phyloP scores from a whole-genome alignment of 177 flowering plant species.

The Telopea speciosissima region DNA sequence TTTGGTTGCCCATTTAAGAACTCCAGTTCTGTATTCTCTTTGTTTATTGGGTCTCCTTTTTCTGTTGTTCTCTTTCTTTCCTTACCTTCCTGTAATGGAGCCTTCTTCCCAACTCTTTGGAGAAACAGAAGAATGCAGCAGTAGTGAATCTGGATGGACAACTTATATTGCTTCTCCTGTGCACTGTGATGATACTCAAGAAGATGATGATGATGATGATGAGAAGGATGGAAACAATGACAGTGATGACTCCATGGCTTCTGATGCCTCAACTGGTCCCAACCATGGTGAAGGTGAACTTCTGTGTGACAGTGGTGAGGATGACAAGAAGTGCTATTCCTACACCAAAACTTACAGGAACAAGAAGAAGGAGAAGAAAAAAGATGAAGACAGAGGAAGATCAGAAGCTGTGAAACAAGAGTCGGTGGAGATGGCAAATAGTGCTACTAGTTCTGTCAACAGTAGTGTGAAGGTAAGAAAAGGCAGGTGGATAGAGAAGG shows the following conservation, averaged over 20 bases:
- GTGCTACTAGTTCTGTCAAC: slow-evolving; percentile 19
- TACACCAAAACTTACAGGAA: slow-evolving; percentile 15
- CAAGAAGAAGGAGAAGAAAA: slow-evolving; percentile 16
- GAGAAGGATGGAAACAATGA: slow-evolving; percentile 15
- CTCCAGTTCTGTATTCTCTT: slow-evolving; percentile 5
- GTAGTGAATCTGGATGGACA: slow-evolving; percentile 91
- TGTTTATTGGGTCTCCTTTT: slow-evolving; percentile 7
- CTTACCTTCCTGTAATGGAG: slow-evolving; percentile 34
- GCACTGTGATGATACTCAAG: slow-evolving; percentile 29
- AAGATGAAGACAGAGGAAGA: slow-evolving; percentile 12
- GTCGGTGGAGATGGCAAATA: slow-evolving; percentile 10
- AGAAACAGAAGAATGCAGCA: slow-evolving; percentile 56
- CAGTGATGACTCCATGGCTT: slow-evolving; percentile 74
- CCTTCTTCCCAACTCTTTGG: slow-evolving; percentile 29
- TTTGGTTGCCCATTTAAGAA: slow-evolving; percentile 11
- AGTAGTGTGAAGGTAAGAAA: slow-evolving; percentile 28
- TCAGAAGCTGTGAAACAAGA: slow-evolving; percentile 12
- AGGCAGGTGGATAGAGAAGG: slow-evolving; percentile 11
- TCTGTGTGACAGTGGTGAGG: slow-evolving; percentile 2
- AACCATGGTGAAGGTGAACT: slow-evolving; percentile 8
- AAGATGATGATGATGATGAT: slow-evolving; percentile 7
- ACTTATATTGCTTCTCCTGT: slow-evolving; percentile 60
- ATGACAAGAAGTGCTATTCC: slow-evolving; percentile 10
- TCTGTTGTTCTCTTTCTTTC: slow-evolving; percentile 6
- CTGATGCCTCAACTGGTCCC: slow-evolving; percentile 81